Evolutionary conservation across 2,329 filamentous ascomycete genomes (phyloP), one percentile per base, ranked within the genome.

Genomic region (Apiospora arundinis): DNA sequence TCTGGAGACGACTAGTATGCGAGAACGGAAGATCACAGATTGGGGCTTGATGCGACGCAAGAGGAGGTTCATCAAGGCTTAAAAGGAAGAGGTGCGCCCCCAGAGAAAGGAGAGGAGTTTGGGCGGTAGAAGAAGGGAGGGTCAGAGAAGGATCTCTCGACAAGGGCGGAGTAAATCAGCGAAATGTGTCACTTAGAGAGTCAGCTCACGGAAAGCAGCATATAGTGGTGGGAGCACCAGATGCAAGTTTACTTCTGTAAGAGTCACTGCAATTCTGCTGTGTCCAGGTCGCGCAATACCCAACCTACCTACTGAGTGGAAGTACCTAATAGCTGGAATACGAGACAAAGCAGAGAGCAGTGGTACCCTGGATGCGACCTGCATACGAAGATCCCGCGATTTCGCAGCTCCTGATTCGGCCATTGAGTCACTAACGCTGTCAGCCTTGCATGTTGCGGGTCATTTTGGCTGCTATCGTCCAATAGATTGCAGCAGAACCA

Each of bases 11-110:
- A n/a, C 56, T 40, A 63, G 56, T 40, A 40, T 12, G 56, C 56
- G 56, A 63, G 21, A 63, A 40, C 9, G 56, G 69, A 56, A 42
- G 21, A 56, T 74, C 72, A 77, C 73, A 74, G 79, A 75, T 73
- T 79, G 74, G 71, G 78, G 69, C 72, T 74, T 77, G 67, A 74
- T 69, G 70, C 77, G 69, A 63, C 73, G 75, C 70, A 77, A 69
- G 70, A 80, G 72, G 72, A 81, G 80, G 77, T 76, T 78, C 79
- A 81, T 81, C 71, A 79, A 80, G 76, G 69, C 70, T 56, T 69
- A 70, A 68, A 70, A 37, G 46, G 40, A 44, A 46, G 42, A 67
- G 65, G 70, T 25, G 37, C 67, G 44, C 60, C 32, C 70, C 46
- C 21, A 25, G n/a, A 69, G 21, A 65, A 68, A 69, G 70, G 70